Base-by-base conservation (phyloP, 495 filamentous ascomycete species). In the Trichoderma reesei region DNA sequence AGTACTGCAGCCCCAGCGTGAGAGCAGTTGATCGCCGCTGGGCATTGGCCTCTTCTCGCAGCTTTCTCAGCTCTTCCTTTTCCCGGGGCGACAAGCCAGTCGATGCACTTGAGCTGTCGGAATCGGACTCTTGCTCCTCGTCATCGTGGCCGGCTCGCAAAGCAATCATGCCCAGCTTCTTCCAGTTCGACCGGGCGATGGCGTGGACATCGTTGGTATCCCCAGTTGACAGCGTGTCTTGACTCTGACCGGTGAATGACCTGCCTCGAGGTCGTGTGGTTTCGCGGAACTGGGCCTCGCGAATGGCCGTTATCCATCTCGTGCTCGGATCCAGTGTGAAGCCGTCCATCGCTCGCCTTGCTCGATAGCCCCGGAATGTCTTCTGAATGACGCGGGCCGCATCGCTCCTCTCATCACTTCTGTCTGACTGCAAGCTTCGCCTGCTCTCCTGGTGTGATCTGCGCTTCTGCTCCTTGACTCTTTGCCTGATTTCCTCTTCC, bases 1-100 rank as follows among this genome's bases (percentile, higher is more conserved):
- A 96, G 71, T 96, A 97, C 66, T 88, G 87, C 39, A 96, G 73
- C 61, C 90, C 91, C 90, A 97, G 93, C 67, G 83, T 85, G 72
- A 87, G 90, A 1, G 90, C 84, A 2, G 78, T 81, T 65, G 85
- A 78, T 61, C 75, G 76, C 62, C 78, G 76, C 51, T 77, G 73
- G 10, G 69, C 70, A 66, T 76, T 79, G 34, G 77, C 77, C 41
- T 79, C 74, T 41, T 79, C 76, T 67, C 70, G 73, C 63, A 74
- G 78, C 61, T 71, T 74, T 63, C 69, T 67, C 18, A 67, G 71
- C 34, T 65, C 67, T 64, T 77, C 73, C 60, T 73, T 72, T 41
- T 75, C 72, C 63, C 73, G 75, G 38, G 68, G 63, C 26, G 66
- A 67, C 63, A 77, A 68, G 18, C 75, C 72, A 38, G 72, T 67